phyloP scores from a whole-genome alignment of 495 filamentous ascomycete genomes.

The Tetracladium setigerum region DNA sequence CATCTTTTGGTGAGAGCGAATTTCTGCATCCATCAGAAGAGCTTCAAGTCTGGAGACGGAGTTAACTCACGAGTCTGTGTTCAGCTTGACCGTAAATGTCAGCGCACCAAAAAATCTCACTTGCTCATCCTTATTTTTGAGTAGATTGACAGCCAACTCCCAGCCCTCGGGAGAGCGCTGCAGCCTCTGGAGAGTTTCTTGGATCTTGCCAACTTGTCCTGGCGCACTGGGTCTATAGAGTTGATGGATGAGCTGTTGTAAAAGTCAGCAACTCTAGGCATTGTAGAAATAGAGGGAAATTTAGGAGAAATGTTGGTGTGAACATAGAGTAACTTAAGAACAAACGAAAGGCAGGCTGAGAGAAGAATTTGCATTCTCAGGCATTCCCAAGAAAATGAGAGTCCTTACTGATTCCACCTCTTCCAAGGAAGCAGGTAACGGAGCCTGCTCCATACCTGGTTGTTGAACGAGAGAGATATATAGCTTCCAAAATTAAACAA shows the following conservation, averaged over 20 bases:
- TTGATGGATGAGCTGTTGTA: constrained; percentile 47
- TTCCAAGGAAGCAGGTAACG: constrained; percentile 27
- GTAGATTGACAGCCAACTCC: constrained; percentile 70
- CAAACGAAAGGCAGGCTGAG: too few relatives aligned
- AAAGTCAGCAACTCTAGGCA: background rate
- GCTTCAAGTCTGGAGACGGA: background rate
- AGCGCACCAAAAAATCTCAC: constrained; percentile 91
- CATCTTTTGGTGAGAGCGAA: constrained; percentile 52
- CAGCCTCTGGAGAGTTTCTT: constrained; percentile 66
- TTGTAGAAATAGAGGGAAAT: too few relatives aligned
- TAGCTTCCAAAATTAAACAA: background rate
- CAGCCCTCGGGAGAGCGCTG: constrained; percentile 77
- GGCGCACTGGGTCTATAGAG: constrained; percentile 65
- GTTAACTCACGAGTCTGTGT: constrained; percentile 61
- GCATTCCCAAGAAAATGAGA: background rate
- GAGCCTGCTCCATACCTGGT: constrained; percentile 16
- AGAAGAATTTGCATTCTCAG: too few relatives aligned
- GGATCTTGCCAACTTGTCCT: constrained; percentile 55
- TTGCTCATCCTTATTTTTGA: constrained; percentile 55
- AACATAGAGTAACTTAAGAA: background rate
- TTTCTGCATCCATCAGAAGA: constrained; percentile 33
- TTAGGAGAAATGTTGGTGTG: background rate
- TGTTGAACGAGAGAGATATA: background rate
- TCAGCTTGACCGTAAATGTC: constrained; percentile 88
- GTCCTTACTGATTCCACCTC: constrained; percentile 34